Evolutionary conservation across 352 stramenopile species (phyloP).

Genomic region (Thraustochytrium aureum): DNA sequence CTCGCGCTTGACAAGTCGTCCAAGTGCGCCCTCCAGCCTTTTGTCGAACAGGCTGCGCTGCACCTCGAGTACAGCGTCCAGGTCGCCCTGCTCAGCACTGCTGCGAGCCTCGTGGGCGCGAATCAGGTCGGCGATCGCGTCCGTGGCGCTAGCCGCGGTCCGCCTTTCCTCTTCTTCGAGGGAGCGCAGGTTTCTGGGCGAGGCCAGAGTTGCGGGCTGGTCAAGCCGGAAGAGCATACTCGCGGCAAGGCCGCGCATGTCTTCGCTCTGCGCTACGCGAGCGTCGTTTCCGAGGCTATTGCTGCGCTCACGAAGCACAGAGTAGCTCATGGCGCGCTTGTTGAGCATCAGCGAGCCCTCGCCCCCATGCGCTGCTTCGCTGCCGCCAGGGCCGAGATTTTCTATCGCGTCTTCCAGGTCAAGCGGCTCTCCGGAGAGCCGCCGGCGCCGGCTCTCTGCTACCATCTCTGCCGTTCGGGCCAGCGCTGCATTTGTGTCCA

Average conservation of each 20-base stretch:
- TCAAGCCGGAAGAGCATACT: background rate
- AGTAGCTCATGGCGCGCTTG: too few species aligned
- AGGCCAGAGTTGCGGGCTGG: background rate
- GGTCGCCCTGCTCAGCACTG: slow-evolving; percentile 6
- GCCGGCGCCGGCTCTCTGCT: background rate
- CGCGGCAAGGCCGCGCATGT: background rate
- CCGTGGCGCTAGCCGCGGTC: background rate
- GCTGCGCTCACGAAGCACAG: background rate
- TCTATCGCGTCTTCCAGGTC: background rate
- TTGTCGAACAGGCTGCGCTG: slow-evolving; percentile 20
- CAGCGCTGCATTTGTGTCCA: background rate
- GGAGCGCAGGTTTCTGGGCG: background rate
- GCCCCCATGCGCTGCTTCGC: too few species aligned
- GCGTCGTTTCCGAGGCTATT: background rate
- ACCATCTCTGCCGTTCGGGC: background rate
- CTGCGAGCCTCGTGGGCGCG: background rate
- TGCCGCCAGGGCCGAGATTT: too few species aligned
- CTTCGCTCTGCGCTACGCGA: background rate
- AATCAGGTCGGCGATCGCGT: slow-evolving; percentile 2
- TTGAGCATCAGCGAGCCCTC: background rate
- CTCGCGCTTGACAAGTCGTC: background rate
- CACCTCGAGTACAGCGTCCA: background rate
- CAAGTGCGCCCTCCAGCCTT: slow-evolving; percentile 5
- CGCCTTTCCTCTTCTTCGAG: background rate
- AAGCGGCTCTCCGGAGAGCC: background rate